Conservation (phyloP, 1,284 basidiomycete genomes). For the Sanghuangporus sanghuang region DNA sequence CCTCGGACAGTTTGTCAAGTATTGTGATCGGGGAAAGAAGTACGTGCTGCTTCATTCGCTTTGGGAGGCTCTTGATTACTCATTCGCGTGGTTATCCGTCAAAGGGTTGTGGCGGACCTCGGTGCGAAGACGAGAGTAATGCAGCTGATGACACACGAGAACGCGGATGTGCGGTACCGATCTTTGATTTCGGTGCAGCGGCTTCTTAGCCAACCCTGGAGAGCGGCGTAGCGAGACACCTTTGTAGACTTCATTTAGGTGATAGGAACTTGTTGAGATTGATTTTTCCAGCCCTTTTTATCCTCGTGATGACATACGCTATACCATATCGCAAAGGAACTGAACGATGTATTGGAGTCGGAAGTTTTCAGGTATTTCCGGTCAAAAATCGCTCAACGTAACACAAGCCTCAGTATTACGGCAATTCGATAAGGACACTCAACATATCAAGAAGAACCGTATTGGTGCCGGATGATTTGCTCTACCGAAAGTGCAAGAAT, state of each 20-base stretch:
- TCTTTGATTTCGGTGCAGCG: slow-evolving; percentile 82
- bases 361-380: too few relatives aligned
- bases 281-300: too few relatives aligned
- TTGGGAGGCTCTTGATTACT: slow-evolving; percentile 9
- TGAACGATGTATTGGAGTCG: too few relatives aligned
- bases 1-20: slow-evolving; percentile 90
- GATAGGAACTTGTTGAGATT: too few relatives aligned
- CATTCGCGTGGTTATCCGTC: slow-evolving; percentile 6
- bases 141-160: slow-evolving; percentile 89
- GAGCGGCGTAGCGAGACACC: slow-evolving; percentile 1
- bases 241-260: neutral
- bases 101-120: slow-evolving; percentile 27
- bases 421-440: too few relatives aligned
- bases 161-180: slow-evolving; percentile 88
- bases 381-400: too few relatives aligned
- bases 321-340: too few relatives aligned
- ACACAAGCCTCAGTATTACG: too few relatives aligned
- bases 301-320: too few relatives aligned
- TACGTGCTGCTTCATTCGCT: slow-evolving; percentile 33
- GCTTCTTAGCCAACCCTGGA: slow-evolving; percentile 79
- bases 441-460: too few relatives aligned
- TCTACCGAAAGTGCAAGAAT: too few relatives aligned
- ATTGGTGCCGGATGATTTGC: too few relatives aligned
- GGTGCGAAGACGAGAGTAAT: slow-evolving; percentile 90
- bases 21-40: slow-evolving; percentile 88